Evolutionary conservation across 148 eudicot genomes (phyloP).

Genomic region (Fagopyrum esculentum): DNA sequence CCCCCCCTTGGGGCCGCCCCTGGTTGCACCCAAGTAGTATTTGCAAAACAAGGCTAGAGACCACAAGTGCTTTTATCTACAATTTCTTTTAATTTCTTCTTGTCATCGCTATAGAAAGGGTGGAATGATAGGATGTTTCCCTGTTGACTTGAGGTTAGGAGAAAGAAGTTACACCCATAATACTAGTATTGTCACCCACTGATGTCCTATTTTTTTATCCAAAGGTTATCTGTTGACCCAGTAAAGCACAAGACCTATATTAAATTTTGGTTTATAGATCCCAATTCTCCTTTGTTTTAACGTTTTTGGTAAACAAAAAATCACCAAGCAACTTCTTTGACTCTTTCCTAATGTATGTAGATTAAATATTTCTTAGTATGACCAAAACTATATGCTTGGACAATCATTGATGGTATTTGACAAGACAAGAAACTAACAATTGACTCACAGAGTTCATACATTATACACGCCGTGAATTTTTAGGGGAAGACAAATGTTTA

Average conservation of each 20-base stretch:
- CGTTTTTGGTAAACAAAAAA: neutral
- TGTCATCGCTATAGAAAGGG: neutral
- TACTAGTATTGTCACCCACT: neutral
- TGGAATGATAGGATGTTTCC: neutral
- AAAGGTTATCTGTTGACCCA: slow-evolving; percentile 6
- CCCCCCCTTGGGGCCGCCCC: too few relatives aligned
- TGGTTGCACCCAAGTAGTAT: slow-evolving; percentile 45
- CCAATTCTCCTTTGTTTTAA: too few relatives aligned
- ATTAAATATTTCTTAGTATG: neutral
- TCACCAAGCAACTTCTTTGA: too few relatives aligned
- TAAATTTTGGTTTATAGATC: neutral
- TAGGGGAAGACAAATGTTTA: neutral
- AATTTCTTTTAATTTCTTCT: slow-evolving; percentile 9
- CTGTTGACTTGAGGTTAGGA: slow-evolving; percentile 1
- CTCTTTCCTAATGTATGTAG: neutral
- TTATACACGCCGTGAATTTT: neutral
- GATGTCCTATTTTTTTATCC: neutral
- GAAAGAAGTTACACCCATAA: neutral
- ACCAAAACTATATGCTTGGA: too few relatives aligned
- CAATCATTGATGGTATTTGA: too few relatives aligned
- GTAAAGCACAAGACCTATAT: neutral
- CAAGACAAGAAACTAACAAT: neutral
- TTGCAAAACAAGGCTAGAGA: slow-evolving; percentile 32
- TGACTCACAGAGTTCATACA: neutral
- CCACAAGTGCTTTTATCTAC: slow-evolving; percentile 27